A percentile compares a stretch with the other conserved stretches of the same genome.
These are phyloP conservation scores for Diutina pseudorugosa DNA, from an alignment of 1,139 yeast genomes.

Conservation along the genomic window DNA sequence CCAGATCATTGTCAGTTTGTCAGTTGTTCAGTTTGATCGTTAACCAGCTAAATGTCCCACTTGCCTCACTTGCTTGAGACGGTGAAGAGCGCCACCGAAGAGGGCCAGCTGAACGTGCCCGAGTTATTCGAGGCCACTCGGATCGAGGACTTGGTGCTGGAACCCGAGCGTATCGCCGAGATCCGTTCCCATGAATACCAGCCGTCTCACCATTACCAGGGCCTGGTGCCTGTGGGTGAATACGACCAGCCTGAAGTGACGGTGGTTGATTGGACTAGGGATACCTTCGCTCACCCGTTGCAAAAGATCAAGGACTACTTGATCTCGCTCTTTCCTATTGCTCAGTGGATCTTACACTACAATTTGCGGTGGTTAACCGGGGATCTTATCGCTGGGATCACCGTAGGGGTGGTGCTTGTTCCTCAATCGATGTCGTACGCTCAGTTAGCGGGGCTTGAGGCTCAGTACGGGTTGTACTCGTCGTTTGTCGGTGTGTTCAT, in stretches of 20 bases:
- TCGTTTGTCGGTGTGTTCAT: slow-evolving; percentile 86
- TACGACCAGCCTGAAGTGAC: slow-evolving; percentile 31
- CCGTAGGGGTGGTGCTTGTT: slow-evolving; percentile 86
- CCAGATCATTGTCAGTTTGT: background rate
- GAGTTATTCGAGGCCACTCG: background rate
- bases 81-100: background rate
- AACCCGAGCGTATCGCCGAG: background rate
- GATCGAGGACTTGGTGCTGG: background rate
- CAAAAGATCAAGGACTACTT: slow-evolving; percentile 31
- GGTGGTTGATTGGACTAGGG: slow-evolving; percentile 32
- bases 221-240: slow-evolving; percentile 20
- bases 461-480: slow-evolving; percentile 84
- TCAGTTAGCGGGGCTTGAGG: slow-evolving; percentile 64
- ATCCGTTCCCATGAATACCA: slow-evolving; percentile 1
- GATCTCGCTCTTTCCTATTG: slow-evolving; percentile 63
- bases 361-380: slow-evolving; percentile 69
- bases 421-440: slow-evolving; percentile 98
- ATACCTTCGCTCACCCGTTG: slow-evolving; percentile 29
- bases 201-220: background rate
- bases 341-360: slow-evolving; percentile 74
- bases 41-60: background rate
- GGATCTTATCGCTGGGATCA: slow-evolving; percentile 83
- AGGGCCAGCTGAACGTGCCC: background rate
- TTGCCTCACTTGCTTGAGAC: background rate
- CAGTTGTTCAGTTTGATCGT: no score